Conservation (phyloP, 2,329 filamentous ascomycete species). For the Hymenoscyphus fructigenus region DNA sequence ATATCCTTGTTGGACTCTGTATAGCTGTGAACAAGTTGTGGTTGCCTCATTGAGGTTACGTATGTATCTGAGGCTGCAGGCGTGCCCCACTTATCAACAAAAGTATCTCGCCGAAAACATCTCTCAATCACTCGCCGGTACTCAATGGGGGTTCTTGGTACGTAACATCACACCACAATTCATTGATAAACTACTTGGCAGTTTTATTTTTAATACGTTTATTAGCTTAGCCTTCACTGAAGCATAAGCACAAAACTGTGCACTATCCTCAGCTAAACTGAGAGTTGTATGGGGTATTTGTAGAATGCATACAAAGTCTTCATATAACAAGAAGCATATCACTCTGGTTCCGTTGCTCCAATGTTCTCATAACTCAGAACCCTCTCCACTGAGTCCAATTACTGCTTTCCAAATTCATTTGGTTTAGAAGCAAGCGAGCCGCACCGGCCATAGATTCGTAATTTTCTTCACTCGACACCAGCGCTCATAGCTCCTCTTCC, state of each 20-base stretch:
- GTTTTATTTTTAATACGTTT: background rate
- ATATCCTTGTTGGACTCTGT: too few species aligned
- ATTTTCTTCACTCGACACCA: background rate
- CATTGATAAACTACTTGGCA: too few species aligned
- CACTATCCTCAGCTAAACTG: background rate
- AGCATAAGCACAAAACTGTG: background rate
- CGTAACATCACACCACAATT: too few species aligned
- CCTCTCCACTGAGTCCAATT: conserved; percentile 3
- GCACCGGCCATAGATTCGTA: conserved; percentile 11
- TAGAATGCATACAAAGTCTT: conserved; percentile 17
- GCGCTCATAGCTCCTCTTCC: conserved; percentile 34
- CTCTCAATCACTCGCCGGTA: too few species aligned
- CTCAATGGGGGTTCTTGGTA: too few species aligned
- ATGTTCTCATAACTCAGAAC: background rate
- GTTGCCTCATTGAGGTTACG: too few species aligned
- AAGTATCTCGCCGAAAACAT: too few species aligned
- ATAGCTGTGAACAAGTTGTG: too few species aligned
- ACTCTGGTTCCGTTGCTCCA: too few species aligned
- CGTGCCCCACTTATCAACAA: too few species aligned
- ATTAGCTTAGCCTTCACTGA: background rate
- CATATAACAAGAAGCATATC: conserved; percentile 1
- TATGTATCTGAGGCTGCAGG: too few species aligned
- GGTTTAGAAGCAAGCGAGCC: conserved; percentile 3
- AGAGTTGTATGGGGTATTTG: background rate
- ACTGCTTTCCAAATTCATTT: conserved; percentile 19